These are phyloP conservation scores for Falciphora oryzae DNA, from an alignment of 2,329 filamentous ascomycete species.

Conservation along the genomic window DNA sequence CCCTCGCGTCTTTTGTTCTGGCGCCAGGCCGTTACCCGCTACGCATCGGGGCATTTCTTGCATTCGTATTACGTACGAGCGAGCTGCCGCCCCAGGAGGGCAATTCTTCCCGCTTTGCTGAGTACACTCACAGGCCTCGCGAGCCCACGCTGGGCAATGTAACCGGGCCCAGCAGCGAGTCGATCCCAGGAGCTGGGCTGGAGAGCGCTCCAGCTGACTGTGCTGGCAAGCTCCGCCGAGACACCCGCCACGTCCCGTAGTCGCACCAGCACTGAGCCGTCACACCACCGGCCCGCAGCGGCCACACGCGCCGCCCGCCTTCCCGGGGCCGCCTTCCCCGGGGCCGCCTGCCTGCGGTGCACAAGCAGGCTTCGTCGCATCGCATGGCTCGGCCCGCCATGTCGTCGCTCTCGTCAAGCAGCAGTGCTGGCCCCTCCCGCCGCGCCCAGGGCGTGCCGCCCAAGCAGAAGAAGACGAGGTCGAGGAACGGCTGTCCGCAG, in stretches of 20 bases:
- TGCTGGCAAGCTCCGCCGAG: not conserved
- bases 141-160: not conserved
- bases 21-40: not conserved
- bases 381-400: not conserved
- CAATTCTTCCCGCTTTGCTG: not conserved
- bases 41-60: not conserved
- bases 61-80: not conserved
- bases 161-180: not conserved
- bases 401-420: not conserved
- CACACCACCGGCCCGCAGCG: not conserved
- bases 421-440: not conserved
- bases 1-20: not conserved
- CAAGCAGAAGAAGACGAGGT: constrained; percentile 6
- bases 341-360: too few relatives aligned
- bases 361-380: too few relatives aligned
- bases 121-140: not conserved
- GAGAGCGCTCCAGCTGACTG: not conserved
- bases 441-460: not conserved
- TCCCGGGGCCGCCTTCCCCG: too few relatives aligned
- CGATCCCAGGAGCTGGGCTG: too few relatives aligned
- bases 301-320: too few relatives aligned
- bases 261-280: not conserved
- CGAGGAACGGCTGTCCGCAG: constrained; percentile 5
- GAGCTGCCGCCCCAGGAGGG: not conserved
- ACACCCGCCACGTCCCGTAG: too few relatives aligned